Evolutionary conservation across 2,329 filamentous ascomycete species (phyloP).

Genomic region (Nemania diffusa): DNA sequence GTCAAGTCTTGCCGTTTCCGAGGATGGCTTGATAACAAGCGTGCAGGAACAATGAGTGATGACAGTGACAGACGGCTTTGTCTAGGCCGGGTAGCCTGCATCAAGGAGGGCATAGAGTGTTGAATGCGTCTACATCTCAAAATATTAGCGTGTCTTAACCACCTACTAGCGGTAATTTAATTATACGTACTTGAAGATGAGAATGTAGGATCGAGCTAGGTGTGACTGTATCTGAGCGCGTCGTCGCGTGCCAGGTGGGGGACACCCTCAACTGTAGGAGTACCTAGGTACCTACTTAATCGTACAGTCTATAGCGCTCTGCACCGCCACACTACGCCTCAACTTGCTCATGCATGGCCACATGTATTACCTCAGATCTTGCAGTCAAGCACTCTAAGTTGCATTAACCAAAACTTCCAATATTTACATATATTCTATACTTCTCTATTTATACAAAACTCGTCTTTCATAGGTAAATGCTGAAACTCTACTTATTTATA

Average conservation of each 20-base stretch:
- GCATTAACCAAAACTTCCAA: too few relatives aligned
- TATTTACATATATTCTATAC: too few relatives aligned
- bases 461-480: too few relatives aligned
- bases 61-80: conserved; percentile 22
- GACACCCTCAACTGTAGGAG: not conserved
- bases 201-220: not conserved
- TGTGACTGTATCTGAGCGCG: conserved; percentile 18
- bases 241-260: conserved; percentile 31
- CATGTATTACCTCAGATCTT: too few relatives aligned
- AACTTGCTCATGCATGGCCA: too few relatives aligned
- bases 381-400: too few relatives aligned
- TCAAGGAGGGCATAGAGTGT: conserved; percentile 20
- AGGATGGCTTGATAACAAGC: conserved; percentile 41
- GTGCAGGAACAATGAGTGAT: conserved; percentile 29
- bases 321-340: conserved; percentile 19
- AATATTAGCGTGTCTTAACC: conserved; percentile 10
- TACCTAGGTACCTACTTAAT: conserved; percentile 3
- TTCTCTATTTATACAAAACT: too few relatives aligned
- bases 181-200: not conserved
- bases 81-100: conserved; percentile 14
- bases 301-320: not conserved
- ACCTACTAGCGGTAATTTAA: too few relatives aligned
- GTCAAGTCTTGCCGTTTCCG: conserved; percentile 43
- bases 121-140: conserved; percentile 25
- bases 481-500: too few relatives aligned